Evolutionary conservation across 768 basidiomycete genomes (phyloP).

Genomic region (Neoboletus brunneissimus): DNA sequence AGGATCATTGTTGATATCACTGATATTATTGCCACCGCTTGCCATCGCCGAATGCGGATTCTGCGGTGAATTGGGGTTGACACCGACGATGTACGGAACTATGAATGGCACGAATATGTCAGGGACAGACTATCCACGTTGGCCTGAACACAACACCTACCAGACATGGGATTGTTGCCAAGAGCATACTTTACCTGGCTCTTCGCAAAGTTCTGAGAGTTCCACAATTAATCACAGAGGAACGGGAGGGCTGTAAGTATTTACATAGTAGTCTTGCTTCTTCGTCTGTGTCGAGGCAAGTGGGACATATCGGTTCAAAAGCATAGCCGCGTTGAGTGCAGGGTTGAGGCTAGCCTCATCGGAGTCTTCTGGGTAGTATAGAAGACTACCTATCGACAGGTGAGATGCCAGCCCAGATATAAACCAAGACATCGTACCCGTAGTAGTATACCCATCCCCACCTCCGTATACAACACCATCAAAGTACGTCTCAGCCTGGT

Average conservation of each 20-base stretch:
- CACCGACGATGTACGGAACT: slow-evolving; percentile 71
- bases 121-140: not conserved
- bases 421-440: slow-evolving; percentile 41
- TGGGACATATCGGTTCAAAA: slow-evolving; percentile 72
- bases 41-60: slow-evolving; percentile 93
- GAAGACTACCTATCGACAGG: slow-evolving; percentile 58
- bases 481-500: slow-evolving; percentile 70
- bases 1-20: slow-evolving; percentile 69
- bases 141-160: slow-evolving; percentile 37
- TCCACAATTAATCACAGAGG: slow-evolving; percentile 6
- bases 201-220: slow-evolving; percentile 62
- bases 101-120: not conserved
- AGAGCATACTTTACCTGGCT: slow-evolving; percentile 78
- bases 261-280: slow-evolving; percentile 58
- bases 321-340: slow-evolving; percentile 83
- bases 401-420: not conserved
- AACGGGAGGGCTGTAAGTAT: slow-evolving; percentile 8
- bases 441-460: slow-evolving; percentile 55
- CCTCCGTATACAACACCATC: slow-evolving; percentile 63
- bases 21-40: slow-evolving; percentile 74
- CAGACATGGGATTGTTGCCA: slow-evolving; percentile 87
- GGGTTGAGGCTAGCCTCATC: slow-evolving; percentile 79
- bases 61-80: slow-evolving; percentile 83
- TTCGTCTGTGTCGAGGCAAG: slow-evolving; percentile 63
- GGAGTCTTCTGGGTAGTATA: slow-evolving; percentile 84